Base-by-base conservation (phyloP, 805 yeast species). In the Metschnikowia colocasiae region DNA sequence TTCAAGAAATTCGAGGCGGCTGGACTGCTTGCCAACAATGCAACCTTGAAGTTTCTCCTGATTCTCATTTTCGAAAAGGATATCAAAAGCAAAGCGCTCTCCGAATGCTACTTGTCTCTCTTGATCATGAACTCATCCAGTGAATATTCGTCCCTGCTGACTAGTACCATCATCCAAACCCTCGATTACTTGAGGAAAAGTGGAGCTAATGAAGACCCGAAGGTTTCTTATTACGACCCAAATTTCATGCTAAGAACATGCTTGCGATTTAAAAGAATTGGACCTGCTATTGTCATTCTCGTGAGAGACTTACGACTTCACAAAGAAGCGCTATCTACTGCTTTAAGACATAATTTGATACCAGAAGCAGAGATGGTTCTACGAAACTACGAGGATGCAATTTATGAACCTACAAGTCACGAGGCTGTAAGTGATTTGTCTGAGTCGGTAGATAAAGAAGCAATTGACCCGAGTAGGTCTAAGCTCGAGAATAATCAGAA, bases 241-340 rank as follows among this genome's bases (percentile, higher is more conserved):
- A 89, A 87, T 54, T 87, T 86, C 55, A 78, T 91, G 3, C 63
- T 94, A 27, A 71, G 97, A 46, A 61, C 90, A 26, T 86, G 95
- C 56, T 72, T 86, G 42, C 77, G 75, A 47, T 76, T 78, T 58
- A 63, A 77, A 9, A 81, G 79, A 49, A 70, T 74, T 42, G 79
- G 79, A 50, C 77, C 91, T 1, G 90, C 96, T 0, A 81, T 89
- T 8, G 75, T 78, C 48, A 75, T 94, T n/a, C 81, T 85, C 56
- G 79, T 94, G 1, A 71, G 79, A 43, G 73, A 69, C 47, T 65
- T 88, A 64, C 79, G 75, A 3, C 73, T 86, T 39, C 87, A 76
- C 59, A 95, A 89, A 50, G 90, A 87, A 45, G 97, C 98, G 0
- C 80, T 91, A 30, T 74, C 74, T 41, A 62, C 94, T 46, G 92